Evolutionary conservation across 805 yeast genomes (phyloP).

Genomic region (Wickerhamiella cacticola): DNA sequence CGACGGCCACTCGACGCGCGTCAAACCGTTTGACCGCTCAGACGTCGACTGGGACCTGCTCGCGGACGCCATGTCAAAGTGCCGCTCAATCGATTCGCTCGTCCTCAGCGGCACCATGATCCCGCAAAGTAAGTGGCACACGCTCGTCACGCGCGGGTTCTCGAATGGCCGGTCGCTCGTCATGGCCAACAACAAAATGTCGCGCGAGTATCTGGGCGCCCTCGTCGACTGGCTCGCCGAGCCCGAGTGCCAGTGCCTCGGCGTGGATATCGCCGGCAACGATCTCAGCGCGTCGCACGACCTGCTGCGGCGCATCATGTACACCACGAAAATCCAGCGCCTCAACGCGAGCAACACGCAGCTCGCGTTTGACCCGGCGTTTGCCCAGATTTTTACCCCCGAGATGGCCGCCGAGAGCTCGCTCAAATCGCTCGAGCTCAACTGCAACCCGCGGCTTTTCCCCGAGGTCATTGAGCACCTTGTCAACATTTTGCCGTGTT

Average conservation of each 20-base stretch:
- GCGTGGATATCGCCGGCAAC: conserved; percentile 77
- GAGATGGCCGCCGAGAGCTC: conserved; percentile 42
- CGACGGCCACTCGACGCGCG: conserved; percentile 19
- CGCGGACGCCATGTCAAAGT: conserved; percentile 49
- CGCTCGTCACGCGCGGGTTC: conserved; percentile 33
- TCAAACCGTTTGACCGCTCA: conserved; percentile 38
- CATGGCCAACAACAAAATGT: conserved; percentile 59
- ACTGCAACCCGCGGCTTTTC: conserved; percentile 55
- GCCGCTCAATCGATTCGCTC: conserved; percentile 72
- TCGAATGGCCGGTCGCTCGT: conserved; percentile 54
- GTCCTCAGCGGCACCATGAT: conserved; percentile 65
- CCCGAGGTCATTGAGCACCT: conserved; percentile 49
- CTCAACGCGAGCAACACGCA: conserved; percentile 36
- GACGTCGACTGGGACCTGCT: conserved; percentile 76
- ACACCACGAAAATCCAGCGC: conserved; percentile 40
- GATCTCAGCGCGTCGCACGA: conserved; percentile 34
- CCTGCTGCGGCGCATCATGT: conserved; percentile 21
- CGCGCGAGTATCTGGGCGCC: conserved; percentile 44
- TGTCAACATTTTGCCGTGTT: conserved; percentile 54
- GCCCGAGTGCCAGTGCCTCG: conserved; percentile 38
- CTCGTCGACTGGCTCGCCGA: conserved; percentile 47
- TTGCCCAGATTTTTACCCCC: conserved; percentile 28
- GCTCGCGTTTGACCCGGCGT: conserved; percentile 15
- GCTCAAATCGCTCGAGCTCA: conserved; percentile 62
- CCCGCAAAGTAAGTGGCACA: conserved; percentile 40